phyloP scores from a whole-genome alignment of 768 basidiomycete species.

The Agaricus blazei region DNA sequence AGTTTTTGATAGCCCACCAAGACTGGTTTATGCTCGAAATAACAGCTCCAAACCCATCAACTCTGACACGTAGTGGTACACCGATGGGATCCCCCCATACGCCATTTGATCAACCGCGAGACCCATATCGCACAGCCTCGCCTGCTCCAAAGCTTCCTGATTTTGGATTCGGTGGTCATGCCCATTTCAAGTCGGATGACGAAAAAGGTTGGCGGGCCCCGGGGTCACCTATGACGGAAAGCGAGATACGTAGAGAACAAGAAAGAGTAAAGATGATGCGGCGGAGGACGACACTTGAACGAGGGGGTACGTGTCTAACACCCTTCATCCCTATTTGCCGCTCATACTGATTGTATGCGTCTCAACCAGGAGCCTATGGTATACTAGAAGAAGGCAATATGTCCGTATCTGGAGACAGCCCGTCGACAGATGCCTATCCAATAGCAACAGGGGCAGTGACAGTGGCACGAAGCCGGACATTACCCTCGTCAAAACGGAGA shows the following conservation, averaged over 20 bases:
- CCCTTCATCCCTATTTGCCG: background rate
- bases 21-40: conserved; percentile 93
- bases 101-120: conserved; percentile 4
- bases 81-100: background rate
- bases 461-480: conserved; percentile 58
- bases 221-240: conserved; percentile 17
- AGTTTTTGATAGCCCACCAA: conserved; percentile 95
- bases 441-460: conserved; percentile 29
- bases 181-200: background rate
- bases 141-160: background rate
- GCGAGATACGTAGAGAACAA: conserved; percentile 21
- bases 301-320: conserved; percentile 22
- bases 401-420: conserved; percentile 44
- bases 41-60: conserved; percentile 45
- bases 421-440: conserved; percentile 23
- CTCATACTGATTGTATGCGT: background rate
- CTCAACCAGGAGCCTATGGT: conserved; percentile 1
- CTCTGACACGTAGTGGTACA: background rate
- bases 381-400: conserved; percentile 27
- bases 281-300: conserved; percentile 54
- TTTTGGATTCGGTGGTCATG: background rate
- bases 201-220: conserved; percentile 6
- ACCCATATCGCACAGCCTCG: conserved; percentile 13
- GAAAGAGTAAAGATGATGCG: conserved; percentile 41
- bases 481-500: conserved; percentile 43